Conservation (phyloP, 495 filamentous ascomycete genomes). For the Paragyromitra xinjiangensis region DNA sequence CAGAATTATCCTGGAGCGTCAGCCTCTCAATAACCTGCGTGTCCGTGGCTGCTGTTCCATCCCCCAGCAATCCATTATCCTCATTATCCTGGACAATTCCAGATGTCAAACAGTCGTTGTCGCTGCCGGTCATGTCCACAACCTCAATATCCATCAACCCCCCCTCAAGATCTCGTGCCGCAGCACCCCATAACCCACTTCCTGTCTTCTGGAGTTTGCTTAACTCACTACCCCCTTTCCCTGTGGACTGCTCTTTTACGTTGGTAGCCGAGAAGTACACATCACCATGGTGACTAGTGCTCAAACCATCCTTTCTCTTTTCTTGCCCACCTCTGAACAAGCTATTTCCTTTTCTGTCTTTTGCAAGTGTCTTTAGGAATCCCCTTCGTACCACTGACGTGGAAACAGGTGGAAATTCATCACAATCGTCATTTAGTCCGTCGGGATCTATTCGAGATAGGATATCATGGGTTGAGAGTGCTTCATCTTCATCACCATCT, state of each 20-base stretch:
- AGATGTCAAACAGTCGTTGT: constrained; percentile 37
- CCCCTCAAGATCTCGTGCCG: constrained; percentile 70
- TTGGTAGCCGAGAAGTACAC: constrained; percentile 1
- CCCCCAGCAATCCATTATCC: constrained; percentile 3
- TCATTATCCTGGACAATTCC: neutral
- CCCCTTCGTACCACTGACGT: constrained; percentile 35
- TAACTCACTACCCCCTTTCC: constrained; percentile 23
- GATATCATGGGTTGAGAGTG: constrained; percentile 71
- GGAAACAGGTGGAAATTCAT: constrained; percentile 36
- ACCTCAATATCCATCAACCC: constrained; percentile 68
- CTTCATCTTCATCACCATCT: constrained; percentile 68
- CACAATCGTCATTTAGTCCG: constrained; percentile 60
- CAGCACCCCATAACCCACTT: constrained; percentile 72
- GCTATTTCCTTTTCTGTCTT: constrained; percentile 51
- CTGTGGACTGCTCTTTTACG: constrained; percentile 10
- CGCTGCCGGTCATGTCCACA: constrained; percentile 64
- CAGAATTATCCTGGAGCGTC: constrained; percentile 8
- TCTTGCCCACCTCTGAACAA: constrained; percentile 13
- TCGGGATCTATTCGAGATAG: constrained; percentile 76
- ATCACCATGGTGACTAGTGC: neutral
- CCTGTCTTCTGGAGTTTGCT: constrained; percentile 28
- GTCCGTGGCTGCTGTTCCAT: constrained; percentile 27
- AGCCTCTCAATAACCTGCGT: constrained; percentile 21
- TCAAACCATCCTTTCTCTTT: constrained; percentile 7
- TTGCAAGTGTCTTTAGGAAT: constrained; percentile 58